A percentile compares a stretch with the other conserved stretches of the same genome.
phyloP scores from a whole-genome alignment of 768 basidiomycete species.

The Goffeauzyma gilvescens region DNA sequence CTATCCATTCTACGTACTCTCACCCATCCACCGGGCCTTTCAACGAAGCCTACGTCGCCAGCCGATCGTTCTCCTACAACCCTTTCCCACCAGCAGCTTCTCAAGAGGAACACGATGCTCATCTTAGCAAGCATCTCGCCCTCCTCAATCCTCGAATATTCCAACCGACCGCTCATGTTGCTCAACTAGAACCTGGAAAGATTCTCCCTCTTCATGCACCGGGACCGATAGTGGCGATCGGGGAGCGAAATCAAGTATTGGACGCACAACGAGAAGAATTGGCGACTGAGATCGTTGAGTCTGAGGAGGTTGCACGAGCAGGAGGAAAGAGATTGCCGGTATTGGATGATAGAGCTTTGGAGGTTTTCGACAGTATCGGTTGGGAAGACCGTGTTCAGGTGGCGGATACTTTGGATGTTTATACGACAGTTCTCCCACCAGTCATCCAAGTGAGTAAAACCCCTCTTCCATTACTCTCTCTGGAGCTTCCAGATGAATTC shows the following conservation, averaged over 20 bases:
- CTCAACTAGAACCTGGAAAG: constrained; percentile 2
- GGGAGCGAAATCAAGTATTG: constrained; percentile 1
- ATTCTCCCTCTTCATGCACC: constrained; percentile 1
- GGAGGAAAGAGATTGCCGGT: not conserved
- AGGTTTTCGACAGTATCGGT: constrained; percentile 17
- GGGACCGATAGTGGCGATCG: not conserved
- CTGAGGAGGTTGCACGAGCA: constrained; percentile 1
- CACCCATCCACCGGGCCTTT: not conserved
- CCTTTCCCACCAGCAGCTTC: constrained; percentile 5
- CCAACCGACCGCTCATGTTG: not conserved
- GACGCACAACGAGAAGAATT: constrained; percentile 14
- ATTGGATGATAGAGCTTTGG: not conserved
- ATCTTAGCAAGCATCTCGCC: constrained; percentile 7
- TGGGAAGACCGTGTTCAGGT: constrained; percentile 13
- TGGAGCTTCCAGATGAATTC: not conserved
- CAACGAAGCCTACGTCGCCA: constrained; percentile 7
- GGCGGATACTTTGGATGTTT: constrained; percentile 19
- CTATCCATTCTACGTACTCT: not conserved
- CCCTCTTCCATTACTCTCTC: not conserved
- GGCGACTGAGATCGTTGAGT: constrained; percentile 9
- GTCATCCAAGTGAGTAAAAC: constrained; percentile 23
- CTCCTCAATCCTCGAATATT: constrained; percentile 5
- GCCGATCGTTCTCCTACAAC: constrained; percentile 4
- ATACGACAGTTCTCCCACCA: constrained; percentile 21
- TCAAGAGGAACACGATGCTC: constrained; percentile 1